phyloP scores from a whole-genome alignment of 495 filamentous ascomycete species.

The Neurospora terricola region DNA sequence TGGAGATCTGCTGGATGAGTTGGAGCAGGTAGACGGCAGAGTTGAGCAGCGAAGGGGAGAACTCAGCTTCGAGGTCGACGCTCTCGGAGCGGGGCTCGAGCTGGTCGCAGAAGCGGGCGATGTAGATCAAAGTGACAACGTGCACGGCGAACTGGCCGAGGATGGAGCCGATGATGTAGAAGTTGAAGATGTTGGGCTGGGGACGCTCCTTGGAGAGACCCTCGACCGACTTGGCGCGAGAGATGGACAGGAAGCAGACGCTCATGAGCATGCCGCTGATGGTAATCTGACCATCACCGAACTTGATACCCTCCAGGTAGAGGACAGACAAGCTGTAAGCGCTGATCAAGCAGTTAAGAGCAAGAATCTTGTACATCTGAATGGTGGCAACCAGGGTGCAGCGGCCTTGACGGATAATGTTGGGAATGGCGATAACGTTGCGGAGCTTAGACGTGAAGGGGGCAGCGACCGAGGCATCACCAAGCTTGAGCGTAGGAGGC shows the following conservation, averaged over 20 bases:
- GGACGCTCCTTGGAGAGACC: constrained; percentile 92
- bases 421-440: constrained; percentile 93
- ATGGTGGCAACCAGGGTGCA: constrained; percentile 97
- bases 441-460: constrained; percentile 97
- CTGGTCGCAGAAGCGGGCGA: constrained; percentile 76
- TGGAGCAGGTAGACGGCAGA: constrained; percentile 95
- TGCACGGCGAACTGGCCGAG: constrained; percentile 97
- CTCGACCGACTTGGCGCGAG: constrained; percentile 89
- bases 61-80: constrained; percentile 91
- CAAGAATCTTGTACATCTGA: constrained; percentile 99
- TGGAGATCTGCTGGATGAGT: constrained; percentile 98
- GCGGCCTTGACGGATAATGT: constrained; percentile 94
- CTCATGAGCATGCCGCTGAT: constrained; percentile 99
- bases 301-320: constrained; percentile 98
- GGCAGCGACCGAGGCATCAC: constrained; percentile 92
- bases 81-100: constrained; percentile 64
- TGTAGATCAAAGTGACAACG: constrained; percentile 87
- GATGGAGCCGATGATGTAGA: constrained; percentile 96
- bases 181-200: constrained; percentile 97
- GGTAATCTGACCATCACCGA: constrained; percentile 95
- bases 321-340: constrained; percentile 95
- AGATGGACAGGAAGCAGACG: constrained; percentile 97
- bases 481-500: constrained; percentile 92
- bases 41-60: constrained; percentile 89
- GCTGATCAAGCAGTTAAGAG: constrained; percentile 95